Conservation (phyloP, 306 rosid species). For the Pterocarpus macrocarpus region DNA sequence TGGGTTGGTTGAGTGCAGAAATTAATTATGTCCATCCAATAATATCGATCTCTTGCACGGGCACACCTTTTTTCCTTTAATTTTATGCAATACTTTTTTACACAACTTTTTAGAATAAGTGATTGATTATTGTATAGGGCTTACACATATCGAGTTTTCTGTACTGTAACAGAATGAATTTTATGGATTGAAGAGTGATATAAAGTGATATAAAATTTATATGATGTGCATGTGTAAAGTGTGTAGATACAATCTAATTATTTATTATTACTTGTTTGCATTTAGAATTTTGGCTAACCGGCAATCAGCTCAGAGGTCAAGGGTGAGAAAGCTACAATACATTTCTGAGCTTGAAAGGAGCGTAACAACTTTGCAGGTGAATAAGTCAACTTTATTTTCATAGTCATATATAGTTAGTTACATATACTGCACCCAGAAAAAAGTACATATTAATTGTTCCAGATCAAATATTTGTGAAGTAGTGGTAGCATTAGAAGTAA, state of each 20-base stretch:
- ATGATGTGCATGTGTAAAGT: neutral
- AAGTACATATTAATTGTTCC: neutral
- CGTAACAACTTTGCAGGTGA: conserved; percentile 89
- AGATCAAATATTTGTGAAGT: neutral
- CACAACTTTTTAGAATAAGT: neutral
- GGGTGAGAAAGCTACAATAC: conserved; percentile 92
- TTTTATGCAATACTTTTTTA: conserved; percentile 13
- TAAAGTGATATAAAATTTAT: no score
- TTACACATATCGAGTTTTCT: neutral
- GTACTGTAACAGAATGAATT: neutral
- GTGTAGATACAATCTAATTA: conserved; percentile 15
- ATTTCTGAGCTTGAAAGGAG: conserved; percentile 92
- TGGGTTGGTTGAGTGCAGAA: conserved; percentile 29
- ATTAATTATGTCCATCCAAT: neutral
- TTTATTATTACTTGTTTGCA: conserved; percentile 5
- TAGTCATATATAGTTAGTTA: neutral
- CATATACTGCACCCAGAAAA: neutral
- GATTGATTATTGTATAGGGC: neutral
- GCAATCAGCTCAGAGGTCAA: conserved; percentile 95
- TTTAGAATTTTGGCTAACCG: conserved; percentile 87
- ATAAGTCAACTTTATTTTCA: neutral
- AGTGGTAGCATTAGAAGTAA: conserved; percentile 2
- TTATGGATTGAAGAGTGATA: neutral
- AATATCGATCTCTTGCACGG: neutral
- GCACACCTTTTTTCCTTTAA: neutral